Evolutionary conservation across 169 alveolate species (phyloP), one percentile per base, ranked within the genome.

Genomic region (Theileria annulata): DNA sequence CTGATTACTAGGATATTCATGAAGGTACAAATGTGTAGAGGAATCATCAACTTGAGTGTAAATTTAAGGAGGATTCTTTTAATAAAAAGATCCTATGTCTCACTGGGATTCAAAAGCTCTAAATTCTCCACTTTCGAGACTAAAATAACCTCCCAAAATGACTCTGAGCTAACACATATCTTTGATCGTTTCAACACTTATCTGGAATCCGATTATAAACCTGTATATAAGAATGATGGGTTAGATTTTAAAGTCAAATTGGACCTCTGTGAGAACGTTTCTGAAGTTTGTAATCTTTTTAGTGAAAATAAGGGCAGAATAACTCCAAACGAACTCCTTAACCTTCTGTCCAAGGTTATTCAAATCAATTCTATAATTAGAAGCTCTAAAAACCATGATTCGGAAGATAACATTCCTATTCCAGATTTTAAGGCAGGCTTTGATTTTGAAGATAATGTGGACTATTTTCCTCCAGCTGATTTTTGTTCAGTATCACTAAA

Each of bases 241-340:
- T 21, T 71, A 9, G 79, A 63, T 48, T 51, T 67, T 27, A 33
- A 17, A 0, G 0, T 48, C 0, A 17, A 35, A 12, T n/a, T 80
- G 47, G 49, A 27, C 5, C 47, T 68, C 1, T 80, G 88, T 51
- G 63, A 42, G 13, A 80, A 64, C 8, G 63, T 68, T 35, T 42
- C 59, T n/a, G 89, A 82, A 37, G 81, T 82, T 17, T 74, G 89
- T 58, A 48, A 35, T 4, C 25, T 76, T 9, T 82, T 75, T 59
- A 0, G 49, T 13, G 71, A 75, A 37, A 56, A 23, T n/a, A 49
- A 79, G 3, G n/a, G 31, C 28, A 37, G 56, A 8, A 60, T 67
- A 54, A 51, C 54, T 37, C 76, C 89, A 1, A 30, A 25, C 13
- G 80, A 82, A 27, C 58, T 82, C 35, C 28, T 82, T 19, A 42